These are phyloP conservation scores for Eucalyptus virginea DNA, from an alignment of 345 rosid genomes.

Conservation along the genomic window DNA sequence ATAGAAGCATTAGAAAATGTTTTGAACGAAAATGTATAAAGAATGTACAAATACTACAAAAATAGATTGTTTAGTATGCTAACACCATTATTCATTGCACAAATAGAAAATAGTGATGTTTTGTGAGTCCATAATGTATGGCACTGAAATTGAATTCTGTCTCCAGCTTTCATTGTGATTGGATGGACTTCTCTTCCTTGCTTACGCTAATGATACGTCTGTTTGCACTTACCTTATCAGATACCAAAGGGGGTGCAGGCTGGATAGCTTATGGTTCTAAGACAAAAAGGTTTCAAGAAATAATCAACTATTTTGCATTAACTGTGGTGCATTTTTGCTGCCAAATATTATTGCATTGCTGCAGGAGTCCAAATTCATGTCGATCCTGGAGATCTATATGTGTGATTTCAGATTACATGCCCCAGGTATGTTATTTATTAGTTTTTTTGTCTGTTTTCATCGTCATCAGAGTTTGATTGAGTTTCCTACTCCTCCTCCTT, in stretches of 20 bases:
- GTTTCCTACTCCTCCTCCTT: not conserved
- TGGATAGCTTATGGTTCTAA: constrained; percentile 49
- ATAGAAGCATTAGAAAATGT: not conserved
- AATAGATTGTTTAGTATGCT: not conserved
- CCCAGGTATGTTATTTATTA: constrained; percentile 48
- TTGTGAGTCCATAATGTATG: not conserved
- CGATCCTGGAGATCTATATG: constrained; percentile 77
- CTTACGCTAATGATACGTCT: not conserved
- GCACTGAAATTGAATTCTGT: not conserved
- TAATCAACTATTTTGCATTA: not conserved
- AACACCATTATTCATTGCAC: not conserved
- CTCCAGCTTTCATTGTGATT: not conserved
- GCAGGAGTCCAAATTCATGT: constrained; percentile 64
- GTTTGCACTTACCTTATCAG: constrained; percentile 21
- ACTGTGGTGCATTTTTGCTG: not conserved
- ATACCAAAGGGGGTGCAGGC: constrained; percentile 81
- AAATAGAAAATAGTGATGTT: not conserved
- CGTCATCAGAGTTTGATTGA: not conserved
- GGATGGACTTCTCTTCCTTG: not conserved
- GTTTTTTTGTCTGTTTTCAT: not conserved
- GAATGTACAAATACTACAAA: not conserved
- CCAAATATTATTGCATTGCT: constrained; percentile 1
- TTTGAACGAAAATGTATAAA: not conserved
- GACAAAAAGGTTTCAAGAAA: constrained; percentile 54
- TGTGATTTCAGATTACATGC: constrained; percentile 47